Evolutionary conservation across 192 early-diverging fungal genomes (phyloP).

Genomic region (Coemansia sp.): DNA sequence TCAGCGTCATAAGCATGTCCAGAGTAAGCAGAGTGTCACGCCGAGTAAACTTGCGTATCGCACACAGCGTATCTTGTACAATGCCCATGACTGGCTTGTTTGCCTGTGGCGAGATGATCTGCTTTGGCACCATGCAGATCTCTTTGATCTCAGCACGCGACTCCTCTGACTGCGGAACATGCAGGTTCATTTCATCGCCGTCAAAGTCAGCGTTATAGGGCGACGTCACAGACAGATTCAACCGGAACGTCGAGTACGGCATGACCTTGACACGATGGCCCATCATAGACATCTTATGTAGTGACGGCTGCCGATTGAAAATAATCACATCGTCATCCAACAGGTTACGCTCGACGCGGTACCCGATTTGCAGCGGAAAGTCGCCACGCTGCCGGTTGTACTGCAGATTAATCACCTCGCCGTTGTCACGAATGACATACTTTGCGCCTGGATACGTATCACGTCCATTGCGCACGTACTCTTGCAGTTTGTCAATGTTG

Average conservation of each 20-base stretch:
- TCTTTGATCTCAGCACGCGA: conserved; percentile 93
- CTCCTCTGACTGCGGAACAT: conserved; percentile 96
- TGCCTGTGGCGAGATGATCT: conserved; percentile 95
- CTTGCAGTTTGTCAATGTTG: conserved; percentile 88
- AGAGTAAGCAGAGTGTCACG: conserved; percentile 85
- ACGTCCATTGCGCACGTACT: conserved; percentile 86
- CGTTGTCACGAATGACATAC: conserved; percentile 92
- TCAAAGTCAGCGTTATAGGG: conserved; percentile 99
- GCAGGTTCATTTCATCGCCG: conserved; percentile 99
- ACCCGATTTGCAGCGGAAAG: conserved; percentile 85
- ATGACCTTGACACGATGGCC: conserved; percentile 95
- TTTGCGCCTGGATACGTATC: conserved; percentile 95
- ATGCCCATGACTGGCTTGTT: conserved; percentile 99
- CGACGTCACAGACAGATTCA: conserved; percentile 95
- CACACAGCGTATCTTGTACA: conserved; percentile 98
- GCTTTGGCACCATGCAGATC: conserved; percentile 97
- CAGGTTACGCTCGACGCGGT: conserved; percentile 93
- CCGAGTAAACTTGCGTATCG: conserved; percentile 91
- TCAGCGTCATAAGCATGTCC: conserved; percentile 93
- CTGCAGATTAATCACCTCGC: conserved; percentile 88
- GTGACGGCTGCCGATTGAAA: conserved; percentile 98
- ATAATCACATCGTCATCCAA: conserved; percentile 94
- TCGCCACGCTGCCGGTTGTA: conserved; percentile 81
- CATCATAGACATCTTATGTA: conserved; percentile 99
- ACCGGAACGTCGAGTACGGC: conserved; percentile 98